Evolutionary conservation across 2,329 filamentous ascomycete genomes (phyloP).

Genomic region (Arthrobotrys sinensis): DNA sequence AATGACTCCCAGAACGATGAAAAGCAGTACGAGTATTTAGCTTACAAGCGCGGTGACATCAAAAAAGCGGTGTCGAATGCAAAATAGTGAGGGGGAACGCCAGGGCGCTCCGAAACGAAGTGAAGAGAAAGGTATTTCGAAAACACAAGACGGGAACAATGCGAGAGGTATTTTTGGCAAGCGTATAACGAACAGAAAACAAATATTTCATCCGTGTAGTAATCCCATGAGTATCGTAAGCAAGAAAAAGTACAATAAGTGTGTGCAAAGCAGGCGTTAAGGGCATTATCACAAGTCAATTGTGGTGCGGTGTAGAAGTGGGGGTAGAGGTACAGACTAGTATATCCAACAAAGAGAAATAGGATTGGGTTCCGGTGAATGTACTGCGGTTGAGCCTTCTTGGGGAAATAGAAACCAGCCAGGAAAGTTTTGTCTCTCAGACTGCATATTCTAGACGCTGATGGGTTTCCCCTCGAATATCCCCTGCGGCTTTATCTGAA

Average conservation of each 20-base stretch:
- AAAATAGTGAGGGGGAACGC: constrained; percentile 12
- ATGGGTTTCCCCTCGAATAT: neutral
- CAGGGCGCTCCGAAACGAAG: constrained; percentile 17
- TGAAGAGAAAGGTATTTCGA: constrained; percentile 16
- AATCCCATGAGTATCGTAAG: constrained; percentile 58
- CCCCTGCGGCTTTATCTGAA: neutral
- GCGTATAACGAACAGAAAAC: constrained; percentile 16
- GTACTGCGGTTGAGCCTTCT: neutral
- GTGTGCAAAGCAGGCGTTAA: constrained; percentile 21
- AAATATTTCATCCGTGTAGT: constrained; percentile 46
- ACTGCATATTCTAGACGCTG: neutral
- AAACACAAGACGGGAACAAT: constrained; percentile 21
- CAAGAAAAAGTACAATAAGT: constrained; percentile 14
- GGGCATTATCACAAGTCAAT: constrained; percentile 59
- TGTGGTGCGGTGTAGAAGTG: constrained; percentile 18
- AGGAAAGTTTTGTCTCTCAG: neutral
- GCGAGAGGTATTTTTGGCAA: constrained; percentile 33
- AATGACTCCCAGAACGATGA: constrained; percentile 44
- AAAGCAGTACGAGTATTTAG: constrained; percentile 5
- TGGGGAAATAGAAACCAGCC: neutral
- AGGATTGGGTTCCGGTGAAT: neutral
- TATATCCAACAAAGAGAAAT: constrained; percentile 11
- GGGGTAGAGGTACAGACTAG: neutral
- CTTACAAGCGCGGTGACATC: constrained; percentile 31
- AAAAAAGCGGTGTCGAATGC: constrained; percentile 7